Conservation (phyloP, 2,329 filamentous ascomycete species). For the Fusarium sp. region DNA sequence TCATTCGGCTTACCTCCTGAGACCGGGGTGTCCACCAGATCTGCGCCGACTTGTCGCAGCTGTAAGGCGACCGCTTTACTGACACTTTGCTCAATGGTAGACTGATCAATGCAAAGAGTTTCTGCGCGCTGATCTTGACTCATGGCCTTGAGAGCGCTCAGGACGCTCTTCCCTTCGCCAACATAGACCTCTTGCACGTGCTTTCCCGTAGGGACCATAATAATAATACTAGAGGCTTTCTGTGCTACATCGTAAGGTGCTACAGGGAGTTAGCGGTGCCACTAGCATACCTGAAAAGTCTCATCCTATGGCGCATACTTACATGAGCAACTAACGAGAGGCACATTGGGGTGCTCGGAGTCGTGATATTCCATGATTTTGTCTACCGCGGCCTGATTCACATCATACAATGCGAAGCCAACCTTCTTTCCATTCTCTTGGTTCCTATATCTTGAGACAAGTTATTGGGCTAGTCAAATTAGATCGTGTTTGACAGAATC, state of each 20-base stretch:
- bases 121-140: not conserved
- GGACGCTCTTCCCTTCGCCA: not conserved
- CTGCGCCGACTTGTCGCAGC: not conserved
- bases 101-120: constrained; percentile 6
- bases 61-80: constrained; percentile 5
- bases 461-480: not conserved
- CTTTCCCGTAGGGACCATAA: not conserved
- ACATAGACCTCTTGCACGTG: not conserved
- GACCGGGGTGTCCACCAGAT: constrained; percentile 5
- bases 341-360: not conserved
- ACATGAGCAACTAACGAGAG: not conserved
- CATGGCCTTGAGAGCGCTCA: not conserved
- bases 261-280: not conserved
- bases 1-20: not conserved
- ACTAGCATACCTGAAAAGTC: not conserved
- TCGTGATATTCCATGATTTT: not conserved
- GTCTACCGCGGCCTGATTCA: not conserved
- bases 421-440: rapidly evolving
- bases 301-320: not conserved
- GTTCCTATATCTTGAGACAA: not conserved
- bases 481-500: too few species aligned
- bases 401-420: not conserved
- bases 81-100: constrained; percentile 1
- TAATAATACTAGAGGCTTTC: constrained; percentile 1
- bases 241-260: constrained; percentile 1